Base-by-base conservation (phyloP, 805 yeast genomes). In the Candida saitoana region DNA sequence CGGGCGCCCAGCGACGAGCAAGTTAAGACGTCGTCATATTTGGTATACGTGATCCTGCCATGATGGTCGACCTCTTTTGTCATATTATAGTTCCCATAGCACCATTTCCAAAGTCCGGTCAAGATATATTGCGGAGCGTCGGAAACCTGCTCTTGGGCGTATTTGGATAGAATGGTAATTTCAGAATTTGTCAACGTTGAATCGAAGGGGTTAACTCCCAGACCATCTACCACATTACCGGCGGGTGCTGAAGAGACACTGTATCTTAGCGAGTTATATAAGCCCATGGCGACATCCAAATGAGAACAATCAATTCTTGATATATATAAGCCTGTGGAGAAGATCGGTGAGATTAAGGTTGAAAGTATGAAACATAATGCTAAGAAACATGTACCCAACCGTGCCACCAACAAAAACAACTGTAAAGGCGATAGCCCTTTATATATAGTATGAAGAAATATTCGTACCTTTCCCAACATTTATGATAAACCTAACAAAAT, bases 221-320 rank as follows among this genome's bases (percentile, higher is more conserved):
- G 32, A 36, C 12, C 35, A 14, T 27, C 34, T 15, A 36, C 50
- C 11, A 49, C 49, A 11, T 51, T 49, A 18, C 47, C 43, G 15
- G 48, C 47, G 14, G 56, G 45, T 14, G 51, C 40, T 17, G 57
- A 45, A n/a, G 60, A 41, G 9, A 64, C 68, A 11, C 66, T 54
- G 15, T 49, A 52, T 36, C 76, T 56, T 41, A 76, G 56, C 4
- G 73, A 63, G 18, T 67, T 55, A 49, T 76, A 79, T 6, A 80
- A 56, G 1, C 85, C 86, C 15, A 60, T 50, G 1, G 80, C 71
- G 15, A 80, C 74, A 45, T 77, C 79, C 5, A 71, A 56, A 48
- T 75, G 80, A 3, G 74, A 67, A 44, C 80, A 77, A 49, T 73
- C 71, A 30, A 80, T 59, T 31, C 69, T 51, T 5, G 67, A 62